These are phyloP conservation scores for Puya raimondii DNA, from an alignment of 176 grass and related monocot species.

Conservation along the genomic window DNA sequence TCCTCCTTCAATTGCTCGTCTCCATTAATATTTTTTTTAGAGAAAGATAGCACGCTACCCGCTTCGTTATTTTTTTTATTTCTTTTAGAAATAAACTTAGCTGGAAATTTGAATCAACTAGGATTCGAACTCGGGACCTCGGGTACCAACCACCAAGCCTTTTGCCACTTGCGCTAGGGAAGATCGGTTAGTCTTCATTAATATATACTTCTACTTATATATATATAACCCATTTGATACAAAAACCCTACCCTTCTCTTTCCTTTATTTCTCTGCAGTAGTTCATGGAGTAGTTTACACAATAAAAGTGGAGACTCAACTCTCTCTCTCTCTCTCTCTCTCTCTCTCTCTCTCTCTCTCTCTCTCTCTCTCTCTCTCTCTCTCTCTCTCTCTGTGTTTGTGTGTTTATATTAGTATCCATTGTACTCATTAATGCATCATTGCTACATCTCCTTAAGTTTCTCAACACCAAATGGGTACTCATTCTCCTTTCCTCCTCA, in stretches of 20 bases:
- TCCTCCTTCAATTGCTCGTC: constrained; percentile 59
- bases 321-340: background rate
- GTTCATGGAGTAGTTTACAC: background rate
- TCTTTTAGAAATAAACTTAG: no score
- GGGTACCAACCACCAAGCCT: no score
- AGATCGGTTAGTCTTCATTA: constrained; percentile 13
- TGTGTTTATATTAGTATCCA: no score
- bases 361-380: background rate
- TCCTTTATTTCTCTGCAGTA: background rate
- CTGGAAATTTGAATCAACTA: no score
- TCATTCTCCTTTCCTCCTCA: constrained; percentile 2
- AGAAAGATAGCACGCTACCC: no score
- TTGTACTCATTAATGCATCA: background rate
- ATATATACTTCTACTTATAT: background rate
- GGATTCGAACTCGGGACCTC: no score
- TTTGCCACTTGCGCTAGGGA: no score
- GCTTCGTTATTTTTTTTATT: no score
- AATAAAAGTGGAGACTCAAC: background rate
- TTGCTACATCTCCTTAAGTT: background rate
- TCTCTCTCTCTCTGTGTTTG: background rate
- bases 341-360: background rate
- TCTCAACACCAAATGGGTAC: constrained; percentile 9
- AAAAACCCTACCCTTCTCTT: background rate
- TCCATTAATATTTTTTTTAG: background rate
- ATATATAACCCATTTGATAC: background rate